Percentiles rank a stretch among this genome's conserved stretches.
Evolutionary conservation across 139 green algal genomes (phyloP).

Genomic region (Nannochloris sp.): DNA sequence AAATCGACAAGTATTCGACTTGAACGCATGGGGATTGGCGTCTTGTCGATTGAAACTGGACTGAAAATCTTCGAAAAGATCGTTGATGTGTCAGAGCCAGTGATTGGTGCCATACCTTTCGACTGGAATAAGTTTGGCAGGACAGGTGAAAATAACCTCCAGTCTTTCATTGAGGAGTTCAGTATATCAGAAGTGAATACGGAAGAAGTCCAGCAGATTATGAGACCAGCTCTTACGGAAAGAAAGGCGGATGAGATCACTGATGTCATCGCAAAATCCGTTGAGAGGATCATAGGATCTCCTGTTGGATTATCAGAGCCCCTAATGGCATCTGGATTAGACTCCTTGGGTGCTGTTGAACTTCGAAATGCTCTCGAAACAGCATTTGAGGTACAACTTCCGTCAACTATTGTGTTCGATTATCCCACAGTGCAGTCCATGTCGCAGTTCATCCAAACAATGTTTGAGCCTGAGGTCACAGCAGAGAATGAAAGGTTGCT

Average conservation of each 20-base stretch:
- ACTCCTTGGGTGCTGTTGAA: conserved; percentile 47
- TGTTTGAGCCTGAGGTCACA: neutral
- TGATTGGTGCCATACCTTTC: conserved; percentile 30
- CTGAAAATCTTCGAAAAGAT: conserved; percentile 20
- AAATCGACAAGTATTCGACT: conserved; percentile 38
- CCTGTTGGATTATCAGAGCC: conserved; percentile 11
- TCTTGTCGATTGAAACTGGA: conserved; percentile 27
- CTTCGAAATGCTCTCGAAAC: conserved; percentile 35
- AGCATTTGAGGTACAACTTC: conserved; percentile 37
- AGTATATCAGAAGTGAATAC: neutral
- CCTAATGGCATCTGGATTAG: conserved; percentile 44
- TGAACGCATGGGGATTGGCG: conserved; percentile 55
- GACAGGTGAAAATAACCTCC: conserved; percentile 3
- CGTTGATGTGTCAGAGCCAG: neutral
- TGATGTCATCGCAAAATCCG: conserved; percentile 10
- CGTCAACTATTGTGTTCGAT: conserved; percentile 60
- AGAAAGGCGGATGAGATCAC: no score
- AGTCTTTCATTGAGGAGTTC: conserved; percentile 24
- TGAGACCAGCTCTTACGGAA: no score
- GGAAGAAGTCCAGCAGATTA: neutral
- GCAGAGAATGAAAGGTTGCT: neutral
- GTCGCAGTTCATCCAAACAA: conserved; percentile 8
- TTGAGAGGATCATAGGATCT: conserved; percentile 16
- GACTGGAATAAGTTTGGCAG: conserved; percentile 27
- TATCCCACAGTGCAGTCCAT: conserved; percentile 47